Percentiles rank a stretch among this genome's conserved stretches.
Evolutionary conservation across 2,329 filamentous ascomycete species (phyloP).

Genomic region (Celoporthe dispersa): DNA sequence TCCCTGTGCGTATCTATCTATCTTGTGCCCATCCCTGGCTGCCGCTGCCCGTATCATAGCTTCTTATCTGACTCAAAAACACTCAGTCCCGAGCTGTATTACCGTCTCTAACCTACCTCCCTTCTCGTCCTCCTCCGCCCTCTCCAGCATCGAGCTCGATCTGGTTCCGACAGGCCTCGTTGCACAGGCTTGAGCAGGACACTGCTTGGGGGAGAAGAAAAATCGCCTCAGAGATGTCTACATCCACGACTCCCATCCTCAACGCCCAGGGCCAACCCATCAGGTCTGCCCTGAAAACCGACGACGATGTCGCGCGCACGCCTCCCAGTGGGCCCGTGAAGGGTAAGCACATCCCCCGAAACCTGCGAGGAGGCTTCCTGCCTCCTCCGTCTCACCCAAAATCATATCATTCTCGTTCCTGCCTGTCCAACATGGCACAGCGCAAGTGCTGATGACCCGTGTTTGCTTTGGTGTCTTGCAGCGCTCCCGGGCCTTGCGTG

Average conservation of each 20-base stretch:
- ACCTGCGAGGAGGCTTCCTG: background rate
- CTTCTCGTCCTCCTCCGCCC: background rate
- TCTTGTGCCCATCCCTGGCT: background rate
- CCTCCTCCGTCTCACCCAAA: background rate
- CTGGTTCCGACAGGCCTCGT: background rate
- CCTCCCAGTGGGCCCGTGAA: constrained; percentile 22
- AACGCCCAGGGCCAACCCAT: constrained; percentile 28
- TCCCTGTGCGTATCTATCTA: background rate
- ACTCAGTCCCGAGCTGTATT: background rate
- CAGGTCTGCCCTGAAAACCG: constrained; percentile 30
- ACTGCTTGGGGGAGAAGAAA: background rate
- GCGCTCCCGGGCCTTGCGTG: constrained; percentile 12
- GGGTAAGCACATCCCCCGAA: constrained; percentile 19
- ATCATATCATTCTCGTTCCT: background rate
- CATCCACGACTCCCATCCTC: constrained; percentile 24
- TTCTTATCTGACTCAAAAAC: constrained; percentile 1
- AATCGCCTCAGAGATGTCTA: constrained; percentile 8
- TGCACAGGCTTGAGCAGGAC: constrained; percentile 7
- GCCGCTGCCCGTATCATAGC: background rate
- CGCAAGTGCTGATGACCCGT: background rate
- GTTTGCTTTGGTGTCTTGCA: constrained; percentile 9
- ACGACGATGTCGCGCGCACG: constrained; percentile 25
- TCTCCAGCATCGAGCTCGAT: background rate
- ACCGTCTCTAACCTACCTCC: background rate
- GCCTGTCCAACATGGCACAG: constrained; percentile 6